Evolutionary conservation across 192 early-diverging fungal genomes (phyloP).

Genomic region (Powellomyces hirtus): DNA sequence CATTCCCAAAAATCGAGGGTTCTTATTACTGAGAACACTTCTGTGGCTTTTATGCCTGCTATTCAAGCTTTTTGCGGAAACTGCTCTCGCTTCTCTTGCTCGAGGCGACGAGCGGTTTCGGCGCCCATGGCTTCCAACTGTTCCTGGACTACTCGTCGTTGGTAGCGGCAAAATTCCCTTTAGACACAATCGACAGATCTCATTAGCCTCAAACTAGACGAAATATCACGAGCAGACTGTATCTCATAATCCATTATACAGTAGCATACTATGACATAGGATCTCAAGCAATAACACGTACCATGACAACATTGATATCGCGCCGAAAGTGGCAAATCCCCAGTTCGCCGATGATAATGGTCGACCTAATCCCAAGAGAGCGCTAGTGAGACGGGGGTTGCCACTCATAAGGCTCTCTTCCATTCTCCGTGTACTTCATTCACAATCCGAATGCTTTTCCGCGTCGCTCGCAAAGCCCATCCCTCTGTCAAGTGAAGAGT

Average conservation of each 20-base stretch:
- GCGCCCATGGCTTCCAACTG: constrained; percentile 25
- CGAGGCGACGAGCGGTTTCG: background rate
- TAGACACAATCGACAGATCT: background rate
- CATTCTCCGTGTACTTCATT: background rate
- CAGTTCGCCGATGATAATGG: constrained; percentile 24
- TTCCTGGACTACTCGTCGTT: constrained; percentile 19
- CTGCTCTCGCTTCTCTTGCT: constrained; percentile 7
- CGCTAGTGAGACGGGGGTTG: too few species aligned
- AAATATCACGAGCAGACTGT: too few species aligned
- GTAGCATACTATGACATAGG: too few species aligned
- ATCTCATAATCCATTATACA: too few species aligned
- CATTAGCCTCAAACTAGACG: too few species aligned
- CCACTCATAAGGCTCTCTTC: too few species aligned
- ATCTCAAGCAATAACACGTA: too few species aligned
- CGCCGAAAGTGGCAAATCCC: constrained; percentile 26
- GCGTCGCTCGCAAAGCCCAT: background rate
- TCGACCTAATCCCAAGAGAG: constrained; percentile 17
- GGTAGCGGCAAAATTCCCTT: constrained; percentile 32
- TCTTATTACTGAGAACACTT: too few species aligned
- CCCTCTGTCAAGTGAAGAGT: background rate
- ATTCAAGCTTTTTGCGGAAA: too few species aligned
- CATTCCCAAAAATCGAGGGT: too few species aligned
- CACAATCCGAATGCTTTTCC: background rate
- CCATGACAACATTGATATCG: constrained; percentile 21
- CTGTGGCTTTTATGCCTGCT: too few species aligned